Evolutionary conservation across 331 rosid species (phyloP).

Genomic region (Arachis monticola): DNA sequence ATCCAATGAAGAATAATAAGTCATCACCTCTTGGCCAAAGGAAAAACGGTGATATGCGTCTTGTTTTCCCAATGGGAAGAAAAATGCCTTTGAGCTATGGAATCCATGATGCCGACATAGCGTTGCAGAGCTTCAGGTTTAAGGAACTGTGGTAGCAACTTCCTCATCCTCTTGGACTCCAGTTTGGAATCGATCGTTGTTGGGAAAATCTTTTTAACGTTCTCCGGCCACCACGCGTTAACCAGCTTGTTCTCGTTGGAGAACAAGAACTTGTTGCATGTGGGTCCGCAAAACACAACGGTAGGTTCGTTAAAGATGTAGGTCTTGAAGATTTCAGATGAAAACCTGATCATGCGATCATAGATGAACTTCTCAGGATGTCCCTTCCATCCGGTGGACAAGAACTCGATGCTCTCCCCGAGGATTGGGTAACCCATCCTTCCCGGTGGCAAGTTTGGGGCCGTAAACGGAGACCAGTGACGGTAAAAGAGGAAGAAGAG

Average conservation of each 20-base stretch:
- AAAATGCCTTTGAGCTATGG: slow-evolving; percentile 64
- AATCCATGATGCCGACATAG: slow-evolving; percentile 77
- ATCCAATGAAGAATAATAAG: too few relatives aligned
- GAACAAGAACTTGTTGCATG: slow-evolving; percentile 83
- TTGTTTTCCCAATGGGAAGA: slow-evolving; percentile 63
- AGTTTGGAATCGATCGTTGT: slow-evolving; percentile 52
- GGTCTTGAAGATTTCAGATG: slow-evolving; percentile 68
- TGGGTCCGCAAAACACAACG: slow-evolving; percentile 66
- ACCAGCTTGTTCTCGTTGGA: slow-evolving; percentile 89
- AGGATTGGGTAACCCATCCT: slow-evolving; percentile 67
- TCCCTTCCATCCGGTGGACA: slow-evolving; percentile 82
- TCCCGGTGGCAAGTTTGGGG: slow-evolving; percentile 71
- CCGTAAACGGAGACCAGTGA: slow-evolving; percentile 50
- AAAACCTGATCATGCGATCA: slow-evolving; percentile 67
- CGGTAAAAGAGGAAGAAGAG: slow-evolving; percentile 61
- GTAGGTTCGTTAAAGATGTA: slow-evolving; percentile 64
- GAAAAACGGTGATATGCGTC: slow-evolving; percentile 55
- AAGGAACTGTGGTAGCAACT: slow-evolving; percentile 72
- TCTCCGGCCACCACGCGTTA: slow-evolving; percentile 78
- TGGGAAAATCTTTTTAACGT: slow-evolving; percentile 80
- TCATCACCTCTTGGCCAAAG: slow-evolving; percentile 61
- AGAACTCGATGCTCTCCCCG: slow-evolving; percentile 77
- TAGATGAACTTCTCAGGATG: slow-evolving; percentile 89
- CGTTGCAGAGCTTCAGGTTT: slow-evolving; percentile 86
- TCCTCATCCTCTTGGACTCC: slow-evolving; percentile 76